A percentile compares a stretch with the other conserved stretches of the same genome.
Conservation (phyloP, 768 basidiomycete species). For the Lentinus tigrinus region DNA sequence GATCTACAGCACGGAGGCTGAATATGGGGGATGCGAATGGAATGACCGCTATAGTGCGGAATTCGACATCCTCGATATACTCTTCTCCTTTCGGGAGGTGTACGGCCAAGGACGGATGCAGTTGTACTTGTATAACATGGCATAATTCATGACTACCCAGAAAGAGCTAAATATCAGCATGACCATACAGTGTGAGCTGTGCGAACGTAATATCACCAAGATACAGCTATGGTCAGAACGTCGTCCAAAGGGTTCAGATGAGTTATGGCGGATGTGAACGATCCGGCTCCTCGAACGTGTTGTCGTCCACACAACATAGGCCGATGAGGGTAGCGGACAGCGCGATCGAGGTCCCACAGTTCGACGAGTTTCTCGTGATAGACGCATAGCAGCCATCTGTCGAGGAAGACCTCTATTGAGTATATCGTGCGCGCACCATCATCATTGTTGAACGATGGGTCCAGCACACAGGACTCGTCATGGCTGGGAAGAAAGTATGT, state of each 20-base stretch:
- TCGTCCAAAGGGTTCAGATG: conserved; percentile 13
- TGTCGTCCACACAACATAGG: conserved; percentile 9
- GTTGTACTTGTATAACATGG: conserved; percentile 12
- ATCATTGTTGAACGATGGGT: conserved; percentile 7
- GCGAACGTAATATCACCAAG: conserved; percentile 21
- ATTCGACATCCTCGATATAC: neutral
- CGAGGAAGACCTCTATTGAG: conserved; percentile 41
- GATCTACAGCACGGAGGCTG: conserved; percentile 15
- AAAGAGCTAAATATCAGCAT: neutral
- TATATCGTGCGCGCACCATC: conserved; percentile 27
- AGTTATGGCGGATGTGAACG: conserved; percentile 17
- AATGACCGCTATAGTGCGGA: conserved; percentile 1
- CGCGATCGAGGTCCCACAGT: conserved; percentile 38
- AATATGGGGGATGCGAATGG: conserved; percentile 13
- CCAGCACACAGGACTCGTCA: neutral
- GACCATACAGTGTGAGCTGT: conserved; percentile 6
- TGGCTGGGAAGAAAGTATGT: conserved; percentile 9
- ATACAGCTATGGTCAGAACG: conserved; percentile 21
- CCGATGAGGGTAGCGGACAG: neutral
- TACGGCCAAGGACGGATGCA: conserved; percentile 2
- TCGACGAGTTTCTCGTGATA: conserved; percentile 42
- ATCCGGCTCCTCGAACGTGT: conserved; percentile 6
- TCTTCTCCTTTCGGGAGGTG: neutral
- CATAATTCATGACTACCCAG: conserved; percentile 14
- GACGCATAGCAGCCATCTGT: conserved; percentile 47